Conservation (phyloP, 208 protist species). For the Trichomonas vaginalis region DNA sequence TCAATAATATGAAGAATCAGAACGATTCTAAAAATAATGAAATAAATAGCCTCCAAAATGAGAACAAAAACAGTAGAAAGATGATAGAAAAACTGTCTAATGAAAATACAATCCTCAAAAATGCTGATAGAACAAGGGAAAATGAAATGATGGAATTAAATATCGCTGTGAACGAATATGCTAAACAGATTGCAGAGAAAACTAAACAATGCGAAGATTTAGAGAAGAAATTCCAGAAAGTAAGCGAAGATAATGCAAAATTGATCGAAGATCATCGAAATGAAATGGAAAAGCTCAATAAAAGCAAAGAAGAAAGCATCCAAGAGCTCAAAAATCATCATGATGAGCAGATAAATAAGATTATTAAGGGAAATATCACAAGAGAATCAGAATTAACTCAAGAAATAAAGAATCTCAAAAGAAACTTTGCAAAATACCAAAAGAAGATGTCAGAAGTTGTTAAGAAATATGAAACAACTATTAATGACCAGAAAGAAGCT, state of each 20-base stretch:
- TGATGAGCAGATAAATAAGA: neutral
- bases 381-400: neutral
- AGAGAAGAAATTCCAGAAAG: neutral
- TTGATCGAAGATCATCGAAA: neutral
- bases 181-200: neutral
- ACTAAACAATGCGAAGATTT: neutral
- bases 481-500: neutral
- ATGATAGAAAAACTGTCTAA: neutral
- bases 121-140: neutral
- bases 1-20: neutral
- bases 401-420: neutral
- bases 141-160: neutral
- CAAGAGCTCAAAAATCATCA: neutral
- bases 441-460: neutral
- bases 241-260: neutral
- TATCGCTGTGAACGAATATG: neutral
- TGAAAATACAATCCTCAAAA: neutral
- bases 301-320: neutral
- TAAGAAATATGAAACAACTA: neutral
- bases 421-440: neutral
- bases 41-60: neutral
- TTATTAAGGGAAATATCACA: neutral
- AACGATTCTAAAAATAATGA: neutral
- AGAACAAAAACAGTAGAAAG: neutral
- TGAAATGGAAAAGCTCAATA: neutral